Percentiles rank a stretch among this genome's conserved stretches.
Evolutionary conservation across 1,139 yeast genomes (phyloP).

Genomic region (Keqinozyma sinolaborantium): DNA sequence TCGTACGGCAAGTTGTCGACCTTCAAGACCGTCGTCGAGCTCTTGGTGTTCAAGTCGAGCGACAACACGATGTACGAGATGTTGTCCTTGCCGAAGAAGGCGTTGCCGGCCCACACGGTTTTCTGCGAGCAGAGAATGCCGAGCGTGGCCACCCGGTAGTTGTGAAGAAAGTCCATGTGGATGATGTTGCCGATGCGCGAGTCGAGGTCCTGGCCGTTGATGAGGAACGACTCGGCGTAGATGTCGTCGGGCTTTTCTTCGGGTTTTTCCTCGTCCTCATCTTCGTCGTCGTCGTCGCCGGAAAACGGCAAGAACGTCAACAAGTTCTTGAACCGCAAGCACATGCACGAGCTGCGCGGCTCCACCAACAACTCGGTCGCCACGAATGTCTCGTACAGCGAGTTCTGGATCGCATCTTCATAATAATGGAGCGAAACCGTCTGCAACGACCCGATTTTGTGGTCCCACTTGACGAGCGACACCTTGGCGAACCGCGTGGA

Average conservation of each 20-base stretch:
- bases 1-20: constrained; percentile 73
- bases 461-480: constrained; percentile 74
- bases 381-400: constrained; percentile 45
- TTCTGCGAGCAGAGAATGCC: constrained; percentile 65
- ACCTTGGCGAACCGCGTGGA: constrained; percentile 76
- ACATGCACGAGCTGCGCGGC: constrained; percentile 57
- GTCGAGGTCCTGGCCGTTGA: constrained; percentile 57
- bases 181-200: constrained; percentile 56
- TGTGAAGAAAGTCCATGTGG: constrained; percentile 65
- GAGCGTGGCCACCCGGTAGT: constrained; percentile 77
- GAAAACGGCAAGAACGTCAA: constrained; percentile 73
- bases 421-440: constrained; percentile 86
- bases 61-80: constrained; percentile 60
- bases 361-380: constrained; percentile 59
- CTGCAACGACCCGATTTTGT: constrained; percentile 43
- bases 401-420: constrained; percentile 60
- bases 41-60: constrained; percentile 57
- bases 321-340: constrained; percentile 67
- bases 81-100: constrained; percentile 61
- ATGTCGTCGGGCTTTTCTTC: constrained; percentile 16
- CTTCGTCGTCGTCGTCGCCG: constrained; percentile 41
- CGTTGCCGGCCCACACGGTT: constrained; percentile 74
- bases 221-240: constrained; percentile 52
- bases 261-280: constrained; percentile 33
- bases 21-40: constrained; percentile 66